Percentiles rank a stretch among this genome's conserved stretches.
phyloP scores from a whole-genome alignment of 2,329 filamentous ascomycete species.

The Peltaster fructicola region DNA sequence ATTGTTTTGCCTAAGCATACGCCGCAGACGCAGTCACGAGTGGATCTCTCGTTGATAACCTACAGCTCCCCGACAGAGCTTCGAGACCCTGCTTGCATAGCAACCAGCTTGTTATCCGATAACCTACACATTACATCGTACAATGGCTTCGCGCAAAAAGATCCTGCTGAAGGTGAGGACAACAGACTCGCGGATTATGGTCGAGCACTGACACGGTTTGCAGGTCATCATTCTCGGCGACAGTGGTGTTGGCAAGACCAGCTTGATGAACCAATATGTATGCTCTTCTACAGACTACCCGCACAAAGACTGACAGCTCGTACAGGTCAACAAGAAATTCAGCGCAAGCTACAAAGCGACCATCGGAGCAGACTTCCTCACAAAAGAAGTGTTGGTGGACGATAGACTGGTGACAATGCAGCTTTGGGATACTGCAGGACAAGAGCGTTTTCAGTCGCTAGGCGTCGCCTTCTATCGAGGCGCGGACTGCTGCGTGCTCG shows the following conservation, averaged over 20 bases:
- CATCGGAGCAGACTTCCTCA: constrained; percentile 95
- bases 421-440: constrained; percentile 95
- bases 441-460: constrained; percentile 93
- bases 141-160: constrained; percentile 23
- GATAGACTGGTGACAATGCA: constrained; percentile 98
- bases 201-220: constrained; percentile 8
- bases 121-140: no score
- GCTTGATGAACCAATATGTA: constrained; percentile 99
- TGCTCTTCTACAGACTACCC: constrained; percentile 18
- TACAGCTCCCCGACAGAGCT: no score
- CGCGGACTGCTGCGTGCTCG: constrained; percentile 92
- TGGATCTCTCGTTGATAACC: no score
- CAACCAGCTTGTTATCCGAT: no score
- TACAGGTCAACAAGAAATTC: constrained; percentile 98
- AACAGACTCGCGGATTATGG: background rate
- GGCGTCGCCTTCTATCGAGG: constrained; percentile 95
- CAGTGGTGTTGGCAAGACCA: constrained; percentile 97
- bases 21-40: no score
- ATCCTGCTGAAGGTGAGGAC: constrained; percentile 20
- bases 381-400: constrained; percentile 92
- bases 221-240: constrained; percentile 98
- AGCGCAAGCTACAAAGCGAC: constrained; percentile 99
- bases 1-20: no score
- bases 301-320: background rate
- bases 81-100: no score